Evolutionary conservation across 192 early-diverging fungal species (phyloP), one percentile per base, ranked within the genome.

Genomic region (Linnemannia zychae): DNA sequence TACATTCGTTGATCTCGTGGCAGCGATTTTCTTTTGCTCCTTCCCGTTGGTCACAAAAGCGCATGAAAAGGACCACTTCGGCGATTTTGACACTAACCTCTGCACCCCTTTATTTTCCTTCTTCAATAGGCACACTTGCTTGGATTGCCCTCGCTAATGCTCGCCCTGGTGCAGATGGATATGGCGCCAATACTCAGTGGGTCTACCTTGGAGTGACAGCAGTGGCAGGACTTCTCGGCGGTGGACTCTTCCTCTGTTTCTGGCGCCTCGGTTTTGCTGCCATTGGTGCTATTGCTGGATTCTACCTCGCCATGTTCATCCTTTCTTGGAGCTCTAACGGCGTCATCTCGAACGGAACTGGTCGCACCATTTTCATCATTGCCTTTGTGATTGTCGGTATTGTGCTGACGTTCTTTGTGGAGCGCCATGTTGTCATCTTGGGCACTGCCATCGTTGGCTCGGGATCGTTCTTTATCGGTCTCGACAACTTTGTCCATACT

Each of bases 401-500:
- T n/a, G 66, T 96, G 12, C 79, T 91, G 12, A 93, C 93, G 40
- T 90, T 93, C 75, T 94, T 94, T 72, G 71, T 95, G 53, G 92
- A 97, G 76, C 89, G 92, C 4, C 89, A 91, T 15, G 88, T 95
- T 36, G 86, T 97, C 60, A 93, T 96, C 33, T 78, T 96, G 47
- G 91, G 90, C 31, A 96, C 97, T 12, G 83, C 93, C 22, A 90
- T 96, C 37, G 92, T 94, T 76, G 97, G 97, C 34, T 90, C 97
- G 9, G 97, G 95, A 87, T 91, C 91, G 65, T 90, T 96, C 85
- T 91, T 95, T 78, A 74, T 93, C 31, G 97, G 97, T 66, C 91
- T 97, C 49, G 97, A 98, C 87, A 90, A 94, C 76, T 98, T 95
- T 88, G 90, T 91, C n/a, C 82, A 92, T 18, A 94, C 95, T 17